Evolutionary conservation across 2,329 filamentous ascomycete species (phyloP).

Genomic region (Trichoderma citrinoviride): DNA sequence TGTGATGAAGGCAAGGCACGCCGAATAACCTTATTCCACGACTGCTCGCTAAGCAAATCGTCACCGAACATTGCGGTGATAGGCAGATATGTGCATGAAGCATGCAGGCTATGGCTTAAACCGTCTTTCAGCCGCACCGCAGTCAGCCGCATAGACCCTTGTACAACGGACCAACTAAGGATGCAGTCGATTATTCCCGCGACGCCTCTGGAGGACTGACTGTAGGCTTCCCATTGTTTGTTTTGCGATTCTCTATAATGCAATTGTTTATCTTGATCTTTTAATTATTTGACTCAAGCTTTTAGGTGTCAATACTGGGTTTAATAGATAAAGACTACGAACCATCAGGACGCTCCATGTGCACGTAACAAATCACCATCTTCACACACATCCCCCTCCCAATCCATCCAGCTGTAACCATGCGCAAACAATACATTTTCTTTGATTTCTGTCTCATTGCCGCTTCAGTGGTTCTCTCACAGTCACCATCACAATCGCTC

Average conservation of each 20-base stretch:
- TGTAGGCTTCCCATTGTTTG: no score
- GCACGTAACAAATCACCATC: background rate
- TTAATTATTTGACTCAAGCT: no score
- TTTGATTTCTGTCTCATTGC: background rate
- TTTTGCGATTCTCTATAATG: no score
- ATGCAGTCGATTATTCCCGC: background rate
- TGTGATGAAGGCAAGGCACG: background rate
- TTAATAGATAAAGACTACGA: no score
- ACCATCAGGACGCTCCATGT: no score
- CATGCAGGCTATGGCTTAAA: background rate
- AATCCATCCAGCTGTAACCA: background rate
- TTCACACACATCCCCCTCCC: background rate
- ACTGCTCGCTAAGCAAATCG: background rate
- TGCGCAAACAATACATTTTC: background rate
- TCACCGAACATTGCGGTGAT: background rate
- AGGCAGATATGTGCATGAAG: background rate
- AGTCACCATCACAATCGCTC: background rate
- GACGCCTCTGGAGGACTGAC: no score
- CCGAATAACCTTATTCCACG: conserved; percentile 2
- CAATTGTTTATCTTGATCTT: no score
- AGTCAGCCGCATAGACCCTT: background rate
- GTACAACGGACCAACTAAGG: background rate
- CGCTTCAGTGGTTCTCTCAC: background rate
- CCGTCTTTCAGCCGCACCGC: background rate
- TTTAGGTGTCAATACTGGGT: no score